A percentile compares a stretch with the other conserved stretches of the same genome.
phyloP scores from a whole-genome alignment of 805 yeast genomes.

The Komagataella populi region DNA sequence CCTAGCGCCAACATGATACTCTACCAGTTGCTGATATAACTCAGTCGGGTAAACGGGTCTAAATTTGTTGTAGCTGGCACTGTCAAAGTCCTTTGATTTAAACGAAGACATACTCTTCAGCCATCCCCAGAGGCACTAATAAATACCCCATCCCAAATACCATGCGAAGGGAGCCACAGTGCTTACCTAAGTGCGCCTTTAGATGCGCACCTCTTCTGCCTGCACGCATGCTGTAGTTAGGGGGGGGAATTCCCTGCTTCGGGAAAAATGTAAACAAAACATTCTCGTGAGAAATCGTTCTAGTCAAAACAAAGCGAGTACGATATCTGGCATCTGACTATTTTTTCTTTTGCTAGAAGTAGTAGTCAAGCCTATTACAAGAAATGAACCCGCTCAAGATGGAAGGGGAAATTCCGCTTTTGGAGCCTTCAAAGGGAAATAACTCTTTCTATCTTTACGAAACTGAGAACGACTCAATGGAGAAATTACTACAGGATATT shows the following conservation, averaged over 20 bases:
- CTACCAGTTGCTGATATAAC: constrained; percentile 27
- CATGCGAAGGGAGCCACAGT: background rate
- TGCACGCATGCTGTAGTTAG: background rate
- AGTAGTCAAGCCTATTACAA: background rate
- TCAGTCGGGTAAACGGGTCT: constrained; percentile 55
- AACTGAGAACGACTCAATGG: background rate
- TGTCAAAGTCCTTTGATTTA: constrained; percentile 35
- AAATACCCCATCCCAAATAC: background rate
- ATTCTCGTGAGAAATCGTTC: background rate
- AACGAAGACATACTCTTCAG: constrained; percentile 45
- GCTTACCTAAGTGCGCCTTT: background rate
- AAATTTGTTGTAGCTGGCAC: constrained; percentile 37
- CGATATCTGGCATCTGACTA: background rate
- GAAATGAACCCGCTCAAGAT: background rate
- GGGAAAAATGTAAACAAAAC: background rate
- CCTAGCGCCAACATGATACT: constrained; percentile 19
- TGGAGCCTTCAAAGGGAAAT: background rate
- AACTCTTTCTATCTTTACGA: background rate
- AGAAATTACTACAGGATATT: background rate
- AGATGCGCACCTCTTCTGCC: background rate
- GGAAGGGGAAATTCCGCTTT: background rate
- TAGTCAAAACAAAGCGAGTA: background rate
- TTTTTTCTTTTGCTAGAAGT: background rate
- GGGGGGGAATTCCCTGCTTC: background rate
- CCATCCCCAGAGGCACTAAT: background rate